Percentiles rank a stretch among this genome's conserved stretches.
phyloP scores from a whole-genome alignment of 176 grass and related monocot species.

The Lolium perenne region DNA sequence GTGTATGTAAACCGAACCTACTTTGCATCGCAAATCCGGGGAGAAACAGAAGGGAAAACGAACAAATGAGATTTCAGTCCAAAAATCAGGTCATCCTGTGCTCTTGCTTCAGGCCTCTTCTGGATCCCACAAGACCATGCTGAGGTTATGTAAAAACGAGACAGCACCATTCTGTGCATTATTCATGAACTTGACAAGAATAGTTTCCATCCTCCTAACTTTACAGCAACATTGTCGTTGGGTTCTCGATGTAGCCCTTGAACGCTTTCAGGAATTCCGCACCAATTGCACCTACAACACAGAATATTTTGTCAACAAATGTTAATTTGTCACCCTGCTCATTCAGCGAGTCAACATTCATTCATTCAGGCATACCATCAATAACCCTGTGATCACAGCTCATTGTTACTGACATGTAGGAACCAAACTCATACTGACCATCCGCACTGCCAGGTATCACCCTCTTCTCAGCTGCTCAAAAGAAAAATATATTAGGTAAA shows the following conservation, averaged over 20 bases:
- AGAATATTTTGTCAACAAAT: neutral
- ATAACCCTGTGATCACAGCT: conserved; percentile 98
- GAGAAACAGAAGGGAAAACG: neutral
- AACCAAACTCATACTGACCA: conserved; percentile 88
- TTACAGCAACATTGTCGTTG: conserved; percentile 79
- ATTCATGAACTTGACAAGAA: conserved; percentile 43
- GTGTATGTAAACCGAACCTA: conserved; percentile 22
- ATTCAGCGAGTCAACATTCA: neutral
- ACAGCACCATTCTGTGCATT: conserved; percentile 24
- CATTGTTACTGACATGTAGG: conserved; percentile 90
- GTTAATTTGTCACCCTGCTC: neutral
- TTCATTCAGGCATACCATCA: conserved; percentile 62
- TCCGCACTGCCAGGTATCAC: conserved; percentile 65
- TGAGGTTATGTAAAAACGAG: conserved; percentile 40
- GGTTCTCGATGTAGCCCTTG: conserved; percentile 95
- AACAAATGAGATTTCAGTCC: neutral
- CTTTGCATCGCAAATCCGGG: neutral
- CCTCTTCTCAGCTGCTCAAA: conserved; percentile 79
- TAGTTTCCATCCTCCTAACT: conserved; percentile 25
- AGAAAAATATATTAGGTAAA: neutral
- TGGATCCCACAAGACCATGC: conserved; percentile 12
- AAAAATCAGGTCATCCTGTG: conserved; percentile 33
- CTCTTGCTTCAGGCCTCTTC: conserved; percentile 1
- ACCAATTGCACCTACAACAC: conserved; percentile 72
- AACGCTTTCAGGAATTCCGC: conserved; percentile 93